phyloP scores from a whole-genome alignment of 371 early-diverging fungal genomes.

The Umbelopsis sp. region DNA sequence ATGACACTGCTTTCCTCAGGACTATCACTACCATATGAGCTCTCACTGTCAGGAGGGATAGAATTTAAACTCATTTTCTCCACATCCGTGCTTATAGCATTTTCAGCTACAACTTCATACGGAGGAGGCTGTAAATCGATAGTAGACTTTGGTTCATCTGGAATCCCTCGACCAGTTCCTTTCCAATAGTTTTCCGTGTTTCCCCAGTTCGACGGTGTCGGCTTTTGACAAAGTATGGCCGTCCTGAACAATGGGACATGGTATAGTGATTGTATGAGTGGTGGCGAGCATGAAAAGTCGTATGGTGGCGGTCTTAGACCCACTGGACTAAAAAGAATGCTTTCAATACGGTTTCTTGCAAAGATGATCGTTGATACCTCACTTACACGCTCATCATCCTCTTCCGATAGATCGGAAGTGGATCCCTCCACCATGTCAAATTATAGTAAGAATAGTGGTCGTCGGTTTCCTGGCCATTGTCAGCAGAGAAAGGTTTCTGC shows the following conservation, averaged over 20 bases:
- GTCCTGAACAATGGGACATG: constrained; percentile 40
- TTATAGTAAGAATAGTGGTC: constrained; percentile 19
- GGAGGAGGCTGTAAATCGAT: background rate
- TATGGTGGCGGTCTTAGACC: constrained; percentile 49
- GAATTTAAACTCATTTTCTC: background rate
- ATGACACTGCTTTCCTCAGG: background rate
- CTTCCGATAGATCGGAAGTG: constrained; percentile 37
- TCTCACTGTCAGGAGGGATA: background rate
- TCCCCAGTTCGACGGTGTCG: constrained; percentile 41
- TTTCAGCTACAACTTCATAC: background rate
- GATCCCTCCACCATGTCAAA: constrained; percentile 53
- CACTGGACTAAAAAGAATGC: constrained; percentile 32
- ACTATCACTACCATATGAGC: constrained; percentile 2
- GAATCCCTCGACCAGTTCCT: constrained; percentile 41
- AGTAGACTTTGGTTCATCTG: constrained; percentile 2
- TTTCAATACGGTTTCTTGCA: background rate
- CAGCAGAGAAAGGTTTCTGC: background rate
- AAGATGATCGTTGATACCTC: background rate
- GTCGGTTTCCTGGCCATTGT: background rate
- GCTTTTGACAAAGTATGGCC: constrained; percentile 36
- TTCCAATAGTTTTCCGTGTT: constrained; percentile 38
- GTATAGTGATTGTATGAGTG: constrained; percentile 43
- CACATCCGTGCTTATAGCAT: background rate
- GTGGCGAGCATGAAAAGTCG: constrained; percentile 39
- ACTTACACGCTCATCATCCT: constrained; percentile 34